These are phyloP conservation scores for Sambucus nigra DNA, from an alignment of 129 eudicot species.

Conservation along the genomic window DNA sequence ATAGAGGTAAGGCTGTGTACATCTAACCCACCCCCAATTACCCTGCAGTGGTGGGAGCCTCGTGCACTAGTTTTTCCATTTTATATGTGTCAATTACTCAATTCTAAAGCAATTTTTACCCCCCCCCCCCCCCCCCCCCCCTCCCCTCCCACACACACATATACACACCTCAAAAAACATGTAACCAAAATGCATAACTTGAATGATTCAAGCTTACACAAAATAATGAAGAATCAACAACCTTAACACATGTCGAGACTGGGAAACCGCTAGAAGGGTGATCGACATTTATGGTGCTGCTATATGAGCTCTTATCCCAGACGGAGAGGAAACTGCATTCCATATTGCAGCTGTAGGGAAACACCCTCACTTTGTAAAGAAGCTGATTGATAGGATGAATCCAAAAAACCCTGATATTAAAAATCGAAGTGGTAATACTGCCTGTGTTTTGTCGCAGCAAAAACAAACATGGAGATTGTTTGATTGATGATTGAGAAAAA, in stretches of 20 bases:
- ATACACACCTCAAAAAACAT: too few relatives aligned
- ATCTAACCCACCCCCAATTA: too few relatives aligned
- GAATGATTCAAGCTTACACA: too few relatives aligned
- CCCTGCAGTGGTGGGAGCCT: too few relatives aligned
- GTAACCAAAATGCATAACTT: background rate
- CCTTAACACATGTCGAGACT: too few relatives aligned
- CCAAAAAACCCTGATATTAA: background rate
- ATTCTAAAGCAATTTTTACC: background rate
- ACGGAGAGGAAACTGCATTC: constrained; percentile 13
- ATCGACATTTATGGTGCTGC: background rate
- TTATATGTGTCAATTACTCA: background rate
- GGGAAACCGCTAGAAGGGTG: too few relatives aligned
- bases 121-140: background rate
- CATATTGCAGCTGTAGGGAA: constrained; percentile 17
- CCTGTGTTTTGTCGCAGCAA: constrained; percentile 29
- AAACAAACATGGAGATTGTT: constrained; percentile 31
- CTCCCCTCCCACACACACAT: too few relatives aligned
- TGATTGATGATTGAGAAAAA: constrained; percentile 22
- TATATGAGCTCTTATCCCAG: constrained; percentile 9
- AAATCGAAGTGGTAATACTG: constrained; percentile 7
- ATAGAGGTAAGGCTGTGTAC: too few relatives aligned
- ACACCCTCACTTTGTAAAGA: background rate
- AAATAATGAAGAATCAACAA: too few relatives aligned
- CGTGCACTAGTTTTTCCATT: background rate
- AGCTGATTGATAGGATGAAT: background rate